These are phyloP conservation scores for Vigna angularis DNA, from an alignment of 306 rosid genomes.

Conservation along the genomic window DNA sequence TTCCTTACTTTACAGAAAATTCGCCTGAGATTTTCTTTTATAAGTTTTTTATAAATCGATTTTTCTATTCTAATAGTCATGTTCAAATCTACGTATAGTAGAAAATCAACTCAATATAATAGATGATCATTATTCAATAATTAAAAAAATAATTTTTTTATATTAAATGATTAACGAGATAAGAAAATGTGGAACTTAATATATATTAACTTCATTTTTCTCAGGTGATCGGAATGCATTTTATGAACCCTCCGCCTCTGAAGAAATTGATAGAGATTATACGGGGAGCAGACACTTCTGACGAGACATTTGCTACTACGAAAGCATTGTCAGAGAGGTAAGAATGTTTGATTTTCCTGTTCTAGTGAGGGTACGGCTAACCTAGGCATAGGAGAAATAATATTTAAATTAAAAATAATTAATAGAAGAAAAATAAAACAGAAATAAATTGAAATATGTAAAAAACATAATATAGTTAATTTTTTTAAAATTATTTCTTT, in stretches of 20 bases:
- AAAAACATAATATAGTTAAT: no score
- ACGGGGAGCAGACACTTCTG: constrained; percentile 83
- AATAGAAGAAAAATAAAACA: no score
- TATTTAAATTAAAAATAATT: no score
- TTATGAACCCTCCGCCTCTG: constrained; percentile 94
- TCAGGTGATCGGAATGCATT: constrained; percentile 98
- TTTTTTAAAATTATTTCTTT: no score
- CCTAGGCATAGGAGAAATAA: background rate
- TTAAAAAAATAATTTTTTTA: background rate
- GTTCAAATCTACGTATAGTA: no score
- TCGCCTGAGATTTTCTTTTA: no score
- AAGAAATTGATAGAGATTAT: constrained; percentile 93
- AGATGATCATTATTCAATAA: background rate
- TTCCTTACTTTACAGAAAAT: no score
- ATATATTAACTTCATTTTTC: constrained; percentile 27
- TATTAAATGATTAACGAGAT: background rate
- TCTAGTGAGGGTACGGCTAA: background rate
- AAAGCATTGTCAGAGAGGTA: constrained; percentile 85
- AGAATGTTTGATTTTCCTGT: background rate
- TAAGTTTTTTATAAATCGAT: no score
- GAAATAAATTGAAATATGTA: no score
- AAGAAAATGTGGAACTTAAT: background rate
- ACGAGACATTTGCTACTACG: constrained; percentile 67
- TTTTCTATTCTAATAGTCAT: no score
- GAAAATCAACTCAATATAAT: background rate